Conservation (phyloP, 2,329 filamentous ascomycete genomes). For the Fusarium graminum region DNA sequence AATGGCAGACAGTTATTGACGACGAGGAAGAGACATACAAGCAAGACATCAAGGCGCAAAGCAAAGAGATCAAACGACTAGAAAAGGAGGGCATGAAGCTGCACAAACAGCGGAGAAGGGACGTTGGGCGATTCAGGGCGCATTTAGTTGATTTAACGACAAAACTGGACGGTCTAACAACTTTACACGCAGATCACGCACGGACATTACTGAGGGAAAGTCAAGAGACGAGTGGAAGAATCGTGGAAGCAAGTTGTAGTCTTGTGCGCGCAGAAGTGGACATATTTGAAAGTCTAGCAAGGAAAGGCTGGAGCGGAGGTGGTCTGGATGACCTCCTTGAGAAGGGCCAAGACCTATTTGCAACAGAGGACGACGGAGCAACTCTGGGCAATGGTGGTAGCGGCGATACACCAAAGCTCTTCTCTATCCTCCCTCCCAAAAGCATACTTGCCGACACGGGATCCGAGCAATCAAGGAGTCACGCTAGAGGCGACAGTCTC, state of each 20-base stretch:
- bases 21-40: constrained; percentile 74
- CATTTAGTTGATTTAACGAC: constrained; percentile 74
- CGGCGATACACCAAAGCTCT: constrained; percentile 63
- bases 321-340: constrained; percentile 76
- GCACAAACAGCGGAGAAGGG: constrained; percentile 69
- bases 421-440: constrained; percentile 73
- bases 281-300: constrained; percentile 75
- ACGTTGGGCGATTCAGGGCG: constrained; percentile 71
- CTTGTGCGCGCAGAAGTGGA: constrained; percentile 77
- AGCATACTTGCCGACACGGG: constrained; percentile 70
- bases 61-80: constrained; percentile 71
- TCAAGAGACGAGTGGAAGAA: constrained; percentile 72
- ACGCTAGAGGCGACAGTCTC: constrained; percentile 67
- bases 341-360: constrained; percentile 72
- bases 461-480: constrained; percentile 56
- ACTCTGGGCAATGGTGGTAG: constrained; percentile 53
- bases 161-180: constrained; percentile 72
- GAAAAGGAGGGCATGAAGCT: constrained; percentile 75
- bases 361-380: constrained; percentile 55
- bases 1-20: constrained; percentile 72
- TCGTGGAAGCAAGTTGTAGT: constrained; percentile 74
- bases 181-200: constrained; percentile 71
- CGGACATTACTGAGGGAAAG: constrained; percentile 70
- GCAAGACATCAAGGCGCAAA: constrained; percentile 66
- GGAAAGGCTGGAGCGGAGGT: constrained; percentile 76